Evolutionary conservation across 1,284 basidiomycete species (phyloP).

Genomic region (Leccinum huronense): DNA sequence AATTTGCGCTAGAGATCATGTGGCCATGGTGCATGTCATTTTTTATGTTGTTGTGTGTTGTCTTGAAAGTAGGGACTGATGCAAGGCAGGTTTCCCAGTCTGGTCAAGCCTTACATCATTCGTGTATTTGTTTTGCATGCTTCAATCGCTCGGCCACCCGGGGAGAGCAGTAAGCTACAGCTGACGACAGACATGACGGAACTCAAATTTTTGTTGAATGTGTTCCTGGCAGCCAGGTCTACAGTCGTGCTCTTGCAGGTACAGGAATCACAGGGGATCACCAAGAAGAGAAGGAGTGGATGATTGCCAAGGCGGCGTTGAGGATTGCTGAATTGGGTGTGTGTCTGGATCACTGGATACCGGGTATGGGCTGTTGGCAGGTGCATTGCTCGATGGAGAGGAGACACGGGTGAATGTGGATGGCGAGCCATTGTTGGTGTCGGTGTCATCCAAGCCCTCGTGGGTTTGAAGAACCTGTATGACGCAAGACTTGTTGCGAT

Average conservation of each 20-base stretch:
- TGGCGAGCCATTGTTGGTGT: constrained; percentile 7
- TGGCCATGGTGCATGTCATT: constrained; percentile 58
- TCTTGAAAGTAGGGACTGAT: neutral
- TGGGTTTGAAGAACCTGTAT: too few species aligned
- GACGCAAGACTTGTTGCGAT: too few species aligned
- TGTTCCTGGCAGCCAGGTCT: too few species aligned
- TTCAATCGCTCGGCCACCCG: constrained; percentile 82
- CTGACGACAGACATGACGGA: constrained; percentile 94
- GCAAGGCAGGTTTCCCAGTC: constrained; percentile 55
- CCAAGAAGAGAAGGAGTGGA: constrained; percentile 80
- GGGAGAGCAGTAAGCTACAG: constrained; percentile 88
- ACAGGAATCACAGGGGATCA: constrained; percentile 35
- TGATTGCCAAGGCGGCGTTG: constrained; percentile 86
- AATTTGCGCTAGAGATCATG: constrained; percentile 69
- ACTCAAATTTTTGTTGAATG: constrained; percentile 85
- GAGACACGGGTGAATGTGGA: constrained; percentile 5
- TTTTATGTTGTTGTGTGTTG: constrained; percentile 1
- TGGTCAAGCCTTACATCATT: constrained; percentile 77
- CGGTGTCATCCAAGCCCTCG: constrained; percentile 53
- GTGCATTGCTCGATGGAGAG: constrained; percentile 25
- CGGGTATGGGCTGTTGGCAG: constrained; percentile 14
- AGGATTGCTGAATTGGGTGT: constrained; percentile 85
- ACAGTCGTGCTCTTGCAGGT: too few species aligned
- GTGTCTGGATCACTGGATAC: constrained; percentile 25
- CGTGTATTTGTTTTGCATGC: constrained; percentile 86